These are phyloP conservation scores for Fusarium xyrophilum DNA, from an alignment of 2,329 filamentous ascomycete species.

Conservation along the genomic window DNA sequence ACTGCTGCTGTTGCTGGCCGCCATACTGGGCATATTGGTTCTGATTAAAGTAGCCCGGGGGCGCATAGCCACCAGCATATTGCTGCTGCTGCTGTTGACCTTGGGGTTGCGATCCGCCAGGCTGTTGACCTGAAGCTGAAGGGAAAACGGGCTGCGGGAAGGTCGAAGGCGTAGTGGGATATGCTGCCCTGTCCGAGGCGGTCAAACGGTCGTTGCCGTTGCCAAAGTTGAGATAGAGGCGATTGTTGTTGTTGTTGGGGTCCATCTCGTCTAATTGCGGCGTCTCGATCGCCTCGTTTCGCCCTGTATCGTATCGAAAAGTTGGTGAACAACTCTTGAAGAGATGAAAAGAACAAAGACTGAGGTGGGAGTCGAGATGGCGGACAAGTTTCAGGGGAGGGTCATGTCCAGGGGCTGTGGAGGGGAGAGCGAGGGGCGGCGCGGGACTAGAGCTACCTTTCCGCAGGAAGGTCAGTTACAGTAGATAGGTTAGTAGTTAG, in stretches of 20 bases:
- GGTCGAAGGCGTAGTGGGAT: conserved; percentile 90
- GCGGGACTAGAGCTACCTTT: conserved; percentile 21
- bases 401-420: conserved; percentile 38
- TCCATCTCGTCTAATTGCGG: conserved; percentile 53
- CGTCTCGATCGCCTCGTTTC: conserved; percentile 26
- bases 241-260: conserved; percentile 66
- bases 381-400: conserved; percentile 41
- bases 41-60: conserved; percentile 67
- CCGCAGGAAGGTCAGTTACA: conserved; percentile 2
- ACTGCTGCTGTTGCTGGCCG: conserved; percentile 45
- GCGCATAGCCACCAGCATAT: conserved; percentile 56
- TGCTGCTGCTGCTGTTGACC: conserved; percentile 36
- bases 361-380: conserved; percentile 36
- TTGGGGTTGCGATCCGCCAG: conserved; percentile 46
- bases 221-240: conserved; percentile 71
- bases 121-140: conserved; percentile 34
- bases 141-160: conserved; percentile 88
- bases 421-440: conserved; percentile 33
- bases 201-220: conserved; percentile 70
- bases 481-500: not conserved
- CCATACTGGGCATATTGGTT: conserved; percentile 60
- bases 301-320: conserved; percentile 31
- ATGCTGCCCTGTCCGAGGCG: conserved; percentile 70
- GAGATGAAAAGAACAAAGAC: conserved; percentile 23
- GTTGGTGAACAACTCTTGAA: conserved; percentile 15